phyloP scores from a whole-genome alignment of 2,329 filamentous ascomycete species.

The Escovopsis sp. region DNA sequence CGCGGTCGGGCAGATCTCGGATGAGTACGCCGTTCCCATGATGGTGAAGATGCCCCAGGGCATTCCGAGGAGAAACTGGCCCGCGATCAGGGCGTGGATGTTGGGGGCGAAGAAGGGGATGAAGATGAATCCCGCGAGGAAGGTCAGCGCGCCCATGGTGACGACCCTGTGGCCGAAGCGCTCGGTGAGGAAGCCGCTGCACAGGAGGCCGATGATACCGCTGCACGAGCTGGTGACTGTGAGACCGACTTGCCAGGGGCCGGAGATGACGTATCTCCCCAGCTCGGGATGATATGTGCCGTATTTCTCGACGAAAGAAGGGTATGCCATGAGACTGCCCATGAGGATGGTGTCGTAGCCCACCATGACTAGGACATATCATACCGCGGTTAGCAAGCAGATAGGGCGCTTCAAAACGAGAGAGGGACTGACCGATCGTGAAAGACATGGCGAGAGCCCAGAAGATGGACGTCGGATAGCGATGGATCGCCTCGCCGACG shows the following conservation, averaged over 20 bases:
- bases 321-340: slow-evolving; percentile 18
- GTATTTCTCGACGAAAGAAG: slow-evolving; percentile 16
- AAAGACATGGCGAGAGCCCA: slow-evolving; percentile 16
- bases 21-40: slow-evolving; percentile 27
- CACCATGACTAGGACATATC: slow-evolving; percentile 20
- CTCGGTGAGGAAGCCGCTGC: slow-evolving; percentile 9
- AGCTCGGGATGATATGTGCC: slow-evolving; percentile 7
- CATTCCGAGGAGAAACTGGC: slow-evolving; percentile 27
- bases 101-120: slow-evolving; percentile 15
- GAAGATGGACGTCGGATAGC: slow-evolving; percentile 16
- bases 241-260: slow-evolving; percentile 32
- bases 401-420: neutral
- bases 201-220: slow-evolving; percentile 14
- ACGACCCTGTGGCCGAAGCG: slow-evolving; percentile 26
- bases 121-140: slow-evolving; percentile 14
- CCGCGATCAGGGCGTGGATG: slow-evolving; percentile 24
- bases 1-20: slow-evolving; percentile 18
- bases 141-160: slow-evolving; percentile 32
- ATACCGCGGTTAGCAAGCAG: neutral
- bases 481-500: slow-evolving; percentile 9
- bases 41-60: slow-evolving; percentile 26
- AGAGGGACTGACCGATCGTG: slow-evolving; percentile 3
- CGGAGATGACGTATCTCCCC: slow-evolving; percentile 20
- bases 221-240: slow-evolving; percentile 27
- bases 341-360: slow-evolving; percentile 18